Evolutionary conservation across 139 green algal genomes (phyloP).

Genomic region (Chlorella sp.): DNA sequence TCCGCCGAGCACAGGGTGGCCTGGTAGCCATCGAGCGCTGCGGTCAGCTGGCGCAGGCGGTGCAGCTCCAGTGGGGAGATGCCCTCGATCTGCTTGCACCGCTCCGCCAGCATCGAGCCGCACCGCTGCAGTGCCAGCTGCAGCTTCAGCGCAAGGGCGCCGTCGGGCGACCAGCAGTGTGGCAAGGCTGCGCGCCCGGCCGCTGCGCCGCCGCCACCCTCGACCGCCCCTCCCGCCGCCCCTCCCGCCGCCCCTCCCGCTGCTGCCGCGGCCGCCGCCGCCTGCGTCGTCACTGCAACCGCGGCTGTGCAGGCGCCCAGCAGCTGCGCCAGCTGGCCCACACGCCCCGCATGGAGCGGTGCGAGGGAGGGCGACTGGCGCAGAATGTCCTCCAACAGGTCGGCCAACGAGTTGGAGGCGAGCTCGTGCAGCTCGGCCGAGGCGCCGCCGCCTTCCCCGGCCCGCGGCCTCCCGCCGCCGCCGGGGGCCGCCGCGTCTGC

Average conservation of each 20-base stretch:
- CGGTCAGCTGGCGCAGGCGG: not conserved
- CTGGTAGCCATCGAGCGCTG: slow-evolving; percentile 9
- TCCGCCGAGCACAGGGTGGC: not conserved
- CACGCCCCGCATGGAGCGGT: not conserved
- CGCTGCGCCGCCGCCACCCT: not conserved
- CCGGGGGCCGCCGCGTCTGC: not conserved
- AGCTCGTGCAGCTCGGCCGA: not conserved
- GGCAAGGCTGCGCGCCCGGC: not conserved
- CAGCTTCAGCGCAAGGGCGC: slow-evolving; percentile 3
- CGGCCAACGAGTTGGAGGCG: not conserved
- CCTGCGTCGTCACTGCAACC: not conserved
- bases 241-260: not conserved
- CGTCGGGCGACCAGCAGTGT: slow-evolving; percentile 11
- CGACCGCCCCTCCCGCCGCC: not conserved
- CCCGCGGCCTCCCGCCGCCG: no score
- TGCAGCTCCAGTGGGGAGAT: slow-evolving; percentile 1
- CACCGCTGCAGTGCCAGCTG: slow-evolving; percentile 17
- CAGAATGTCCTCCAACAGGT: slow-evolving; percentile 24
- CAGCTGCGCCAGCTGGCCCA: slow-evolving; percentile 26
- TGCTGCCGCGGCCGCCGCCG: not conserved
- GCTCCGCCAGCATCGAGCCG: slow-evolving; percentile 12
- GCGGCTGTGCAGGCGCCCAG: not conserved
- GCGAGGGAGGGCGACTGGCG: not conserved
- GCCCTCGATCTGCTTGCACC: slow-evolving; percentile 23
- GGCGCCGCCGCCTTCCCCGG: not conserved